These are phyloP conservation scores for Candida anutae DNA, from an alignment of 1,139 yeast genomes.

Conservation along the genomic window DNA sequence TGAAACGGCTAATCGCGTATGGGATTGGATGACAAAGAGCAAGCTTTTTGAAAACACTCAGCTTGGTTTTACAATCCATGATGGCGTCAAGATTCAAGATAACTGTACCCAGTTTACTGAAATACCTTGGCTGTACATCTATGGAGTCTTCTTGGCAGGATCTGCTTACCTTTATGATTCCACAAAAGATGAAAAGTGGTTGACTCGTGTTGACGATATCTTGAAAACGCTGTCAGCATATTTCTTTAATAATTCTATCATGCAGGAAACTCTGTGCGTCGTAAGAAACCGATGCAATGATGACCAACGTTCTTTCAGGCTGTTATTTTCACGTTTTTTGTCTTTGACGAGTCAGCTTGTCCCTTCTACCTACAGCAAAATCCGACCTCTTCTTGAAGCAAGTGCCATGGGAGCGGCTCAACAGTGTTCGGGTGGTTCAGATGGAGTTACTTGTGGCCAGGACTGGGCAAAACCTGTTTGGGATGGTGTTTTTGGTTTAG, in stretches of 20 bases:
- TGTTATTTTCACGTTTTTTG: conserved; percentile 68
- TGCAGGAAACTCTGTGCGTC: conserved; percentile 77
- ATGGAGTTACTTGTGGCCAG: conserved; percentile 85
- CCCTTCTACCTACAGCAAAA: conserved; percentile 50
- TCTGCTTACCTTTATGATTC: conserved; percentile 74
- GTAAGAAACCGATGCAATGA: conserved; percentile 50
- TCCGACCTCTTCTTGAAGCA: conserved; percentile 41
- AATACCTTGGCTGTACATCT: conserved; percentile 83
- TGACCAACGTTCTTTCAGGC: conserved; percentile 88
- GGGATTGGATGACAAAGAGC: conserved; percentile 72
- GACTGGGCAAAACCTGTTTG: conserved; percentile 65
- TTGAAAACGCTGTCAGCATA: conserved; percentile 53
- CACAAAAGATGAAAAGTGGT: conserved; percentile 67
- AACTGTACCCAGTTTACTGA: conserved; percentile 56
- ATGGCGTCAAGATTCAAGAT: conserved; percentile 60
- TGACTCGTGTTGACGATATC: conserved; percentile 45
- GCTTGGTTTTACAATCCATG: conserved; percentile 46
- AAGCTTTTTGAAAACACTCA: conserved; percentile 42
- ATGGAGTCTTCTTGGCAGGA: conserved; percentile 74
- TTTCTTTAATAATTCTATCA: conserved; percentile 39
- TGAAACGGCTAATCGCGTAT: conserved; percentile 73
- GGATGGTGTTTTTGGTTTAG: conserved; percentile 82
- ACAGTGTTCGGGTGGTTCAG: conserved; percentile 80
- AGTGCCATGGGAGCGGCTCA: conserved; percentile 77
- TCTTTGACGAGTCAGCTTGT: conserved; percentile 68